Evolutionary conservation across 495 filamentous ascomycete species (phyloP).

Genomic region (Trichocladium uniseriatum): DNA sequence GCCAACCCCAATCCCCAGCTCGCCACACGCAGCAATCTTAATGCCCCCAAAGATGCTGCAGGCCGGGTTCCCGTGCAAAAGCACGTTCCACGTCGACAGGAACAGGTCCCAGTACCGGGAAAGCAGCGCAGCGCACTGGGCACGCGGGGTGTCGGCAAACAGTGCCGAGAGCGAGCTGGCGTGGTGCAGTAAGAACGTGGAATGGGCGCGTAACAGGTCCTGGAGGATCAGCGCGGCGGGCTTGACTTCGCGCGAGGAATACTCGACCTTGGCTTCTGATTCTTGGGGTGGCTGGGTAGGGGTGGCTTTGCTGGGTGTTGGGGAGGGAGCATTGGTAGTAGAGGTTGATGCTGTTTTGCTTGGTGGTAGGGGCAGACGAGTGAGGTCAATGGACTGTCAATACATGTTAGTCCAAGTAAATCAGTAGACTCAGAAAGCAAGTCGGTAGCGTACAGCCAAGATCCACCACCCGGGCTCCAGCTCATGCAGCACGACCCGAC

Average conservation of each 20-base stretch:
- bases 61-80: slow-evolving; percentile 81
- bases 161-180: slow-evolving; percentile 56
- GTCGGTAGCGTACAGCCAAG: too few species aligned
- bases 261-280: slow-evolving; percentile 50
- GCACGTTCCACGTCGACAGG: slow-evolving; percentile 74
- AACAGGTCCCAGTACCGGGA: slow-evolving; percentile 79
- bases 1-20: slow-evolving; percentile 86
- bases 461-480: slow-evolving; percentile 87
- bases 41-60: slow-evolving; percentile 70
- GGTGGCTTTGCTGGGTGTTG: not conserved
- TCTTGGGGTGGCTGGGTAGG: slow-evolving; percentile 5
- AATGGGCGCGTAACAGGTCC: slow-evolving; percentile 74
- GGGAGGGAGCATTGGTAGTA: slow-evolving; percentile 4
- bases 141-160: slow-evolving; percentile 44
- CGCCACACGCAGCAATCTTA: slow-evolving; percentile 83
- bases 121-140: slow-evolving; percentile 48
- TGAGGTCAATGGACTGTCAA: slow-evolving; percentile 64
- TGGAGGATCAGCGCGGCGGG: slow-evolving; percentile 68
- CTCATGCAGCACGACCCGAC: slow-evolving; percentile 73
- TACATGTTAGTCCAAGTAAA: not conserved
- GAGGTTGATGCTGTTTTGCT: slow-evolving; percentile 24
- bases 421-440: too few species aligned
- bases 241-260: slow-evolving; percentile 80
- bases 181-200: slow-evolving; percentile 81
- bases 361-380: slow-evolving; percentile 43